Evolutionary conservation across 768 basidiomycete genomes (phyloP).

Genomic region (Tricholoma hemisulphureum): DNA sequence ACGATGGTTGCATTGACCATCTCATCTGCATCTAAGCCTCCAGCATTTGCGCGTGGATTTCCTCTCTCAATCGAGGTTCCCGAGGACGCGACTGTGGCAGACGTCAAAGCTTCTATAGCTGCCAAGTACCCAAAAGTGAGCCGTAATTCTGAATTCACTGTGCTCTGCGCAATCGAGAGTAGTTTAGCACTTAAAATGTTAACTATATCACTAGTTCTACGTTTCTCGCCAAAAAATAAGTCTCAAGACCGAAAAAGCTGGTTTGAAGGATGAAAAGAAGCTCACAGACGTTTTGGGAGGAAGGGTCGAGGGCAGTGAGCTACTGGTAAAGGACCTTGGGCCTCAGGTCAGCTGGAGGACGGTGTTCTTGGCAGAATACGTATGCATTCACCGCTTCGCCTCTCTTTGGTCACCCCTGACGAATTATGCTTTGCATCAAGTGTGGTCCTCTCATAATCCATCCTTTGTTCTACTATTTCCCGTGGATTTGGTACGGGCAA

Average conservation of each 20-base stretch:
- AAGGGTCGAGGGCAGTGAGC: conserved; percentile 56
- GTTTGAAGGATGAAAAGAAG: conserved; percentile 61
- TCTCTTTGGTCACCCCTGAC: neutral
- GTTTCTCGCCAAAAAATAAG: conserved; percentile 71
- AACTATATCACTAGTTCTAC: conserved; percentile 59
- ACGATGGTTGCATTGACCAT: conserved; percentile 50
- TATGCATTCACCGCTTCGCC: conserved; percentile 39
- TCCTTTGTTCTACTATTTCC: conserved; percentile 76
- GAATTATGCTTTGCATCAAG: conserved; percentile 38
- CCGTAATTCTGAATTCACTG: neutral
- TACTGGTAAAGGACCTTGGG: conserved; percentile 87
- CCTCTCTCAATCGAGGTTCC: conserved; percentile 51
- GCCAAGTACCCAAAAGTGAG: conserved; percentile 37
- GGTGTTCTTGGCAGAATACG: conserved; percentile 94
- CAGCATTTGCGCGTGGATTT: conserved; percentile 47
- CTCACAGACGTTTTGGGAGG: conserved; percentile 52
- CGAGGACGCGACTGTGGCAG: conserved; percentile 55
- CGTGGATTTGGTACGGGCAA: conserved; percentile 65
- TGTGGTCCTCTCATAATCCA: conserved; percentile 87
- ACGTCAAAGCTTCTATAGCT: conserved; percentile 68
- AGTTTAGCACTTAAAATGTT: neutral
- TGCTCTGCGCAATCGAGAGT: neutral
- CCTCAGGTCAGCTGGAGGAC: conserved; percentile 86
- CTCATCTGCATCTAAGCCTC: conserved; percentile 45
- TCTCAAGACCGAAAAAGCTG: conserved; percentile 57